Base-by-base conservation (phyloP, 1,284 basidiomycete species). In the Schizopora paradoxa region DNA sequence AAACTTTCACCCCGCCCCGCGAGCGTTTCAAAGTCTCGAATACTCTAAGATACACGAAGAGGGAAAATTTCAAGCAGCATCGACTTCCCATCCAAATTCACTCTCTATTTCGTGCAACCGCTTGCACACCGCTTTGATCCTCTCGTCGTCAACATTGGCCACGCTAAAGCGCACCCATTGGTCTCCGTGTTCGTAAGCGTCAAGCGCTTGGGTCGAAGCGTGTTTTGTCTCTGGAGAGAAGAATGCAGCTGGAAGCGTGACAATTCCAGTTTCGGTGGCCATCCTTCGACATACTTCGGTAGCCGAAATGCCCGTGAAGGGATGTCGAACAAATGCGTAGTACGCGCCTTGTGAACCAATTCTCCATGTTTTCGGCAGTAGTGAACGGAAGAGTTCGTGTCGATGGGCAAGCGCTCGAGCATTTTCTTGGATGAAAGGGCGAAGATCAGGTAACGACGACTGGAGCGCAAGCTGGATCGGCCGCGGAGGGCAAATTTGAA, bases 401-500 rank as follows among this genome's bases (percentile, higher is more conserved):
- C 88, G 74, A 8, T 61, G 56, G n/a, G 65, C 60, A 19, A 93
- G 68, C 2, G 72, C 71, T 3, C 56, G 54, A 2, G 80, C 76
- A 1, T 73, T 75, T 5, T 62, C 61, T 13, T 59, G 60, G 29
- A 92, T 71, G 58, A 79, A 79, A 0, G 65, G 51, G 0, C 82
- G 73, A 4, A 89, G 69, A 0, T 61, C 46, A 0, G 73, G 66
- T 1, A 86, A 66, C 11, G 82, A 61, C 0, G 76, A 70, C 0
- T 74, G 72, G 6, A 91, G 70, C 0, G 82, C 85, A 7, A 78
- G 61, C 58, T 91, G 89, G 5, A 82, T 70, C 2, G 83, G 73
- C 3, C 82, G 74, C 11, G 87, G 83, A 0, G 88, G 70, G 56
- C 89, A 91, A 47, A 91, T 87, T 61, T 88, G 77, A 41, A 91